These are phyloP conservation scores for Lepidium campestre DNA, from an alignment of 441 rosid genomes.

Conservation along the genomic window DNA sequence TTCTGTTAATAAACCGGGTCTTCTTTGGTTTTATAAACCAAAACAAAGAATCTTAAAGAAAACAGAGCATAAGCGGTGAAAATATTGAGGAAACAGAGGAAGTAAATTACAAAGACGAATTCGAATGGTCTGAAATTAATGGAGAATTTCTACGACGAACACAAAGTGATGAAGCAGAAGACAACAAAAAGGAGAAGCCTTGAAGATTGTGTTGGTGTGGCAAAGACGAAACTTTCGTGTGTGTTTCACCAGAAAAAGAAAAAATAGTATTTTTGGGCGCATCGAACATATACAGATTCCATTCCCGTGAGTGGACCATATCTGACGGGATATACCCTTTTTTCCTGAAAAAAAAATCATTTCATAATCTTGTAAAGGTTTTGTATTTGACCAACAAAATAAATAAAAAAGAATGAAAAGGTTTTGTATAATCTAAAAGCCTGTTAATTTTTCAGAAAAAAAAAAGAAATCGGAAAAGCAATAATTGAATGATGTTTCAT, in stretches of 20 bases:
- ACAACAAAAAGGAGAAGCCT: slow-evolving; percentile 30
- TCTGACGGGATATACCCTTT: neutral
- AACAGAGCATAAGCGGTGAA: slow-evolving; percentile 8
- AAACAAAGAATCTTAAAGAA: neutral
- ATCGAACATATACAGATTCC: slow-evolving; percentile 26
- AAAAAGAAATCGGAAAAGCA: neutral
- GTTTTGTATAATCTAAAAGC: slow-evolving; percentile 3
- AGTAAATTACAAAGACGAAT: neutral
- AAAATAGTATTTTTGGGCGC: slow-evolving; percentile 1
- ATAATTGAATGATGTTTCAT: slow-evolving; percentile 9
- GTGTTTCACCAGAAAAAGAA: slow-evolving; percentile 22
- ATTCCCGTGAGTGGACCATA: slow-evolving; percentile 35
- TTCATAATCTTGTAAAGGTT: neutral
- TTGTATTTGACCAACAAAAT: neutral
- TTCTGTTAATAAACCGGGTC: neutral
- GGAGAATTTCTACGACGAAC: neutral
- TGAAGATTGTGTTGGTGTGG: slow-evolving; percentile 22
- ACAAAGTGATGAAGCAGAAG: slow-evolving; percentile 20
- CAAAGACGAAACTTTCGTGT: slow-evolving; percentile 10
- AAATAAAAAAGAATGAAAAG: neutral
- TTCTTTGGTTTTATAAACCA: neutral
- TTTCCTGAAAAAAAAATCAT: no score
- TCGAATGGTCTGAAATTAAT: slow-evolving; percentile 7
- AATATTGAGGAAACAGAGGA: slow-evolving; percentile 5
- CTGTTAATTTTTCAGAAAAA: neutral